These are phyloP conservation scores for Teunomyces atbi DNA, from an alignment of 805 yeast genomes.

Conservation along the genomic window DNA sequence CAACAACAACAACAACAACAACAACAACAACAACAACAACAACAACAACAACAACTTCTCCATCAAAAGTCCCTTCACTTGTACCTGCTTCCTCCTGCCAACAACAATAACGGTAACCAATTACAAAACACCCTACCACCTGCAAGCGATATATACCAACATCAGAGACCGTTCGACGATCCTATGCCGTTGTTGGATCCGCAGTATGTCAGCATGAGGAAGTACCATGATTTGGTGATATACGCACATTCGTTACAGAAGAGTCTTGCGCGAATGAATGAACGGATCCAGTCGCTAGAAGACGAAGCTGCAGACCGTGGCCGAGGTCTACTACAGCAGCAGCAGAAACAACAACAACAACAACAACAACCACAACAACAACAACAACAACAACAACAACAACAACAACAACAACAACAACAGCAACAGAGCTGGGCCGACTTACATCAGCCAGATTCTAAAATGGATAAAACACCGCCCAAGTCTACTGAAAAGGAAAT, in stretches of 20 bases:
- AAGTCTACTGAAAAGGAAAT: too few relatives aligned
- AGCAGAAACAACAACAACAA: not conserved
- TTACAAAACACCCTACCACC: conserved; percentile 1
- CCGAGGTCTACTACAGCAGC: not conserved
- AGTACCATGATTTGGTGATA: conserved; percentile 34
- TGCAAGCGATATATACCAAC: not conserved
- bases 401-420: too few relatives aligned
- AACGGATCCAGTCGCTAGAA: conserved; percentile 26
- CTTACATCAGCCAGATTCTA: too few relatives aligned
- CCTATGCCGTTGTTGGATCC: not conserved
- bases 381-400: not conserved
- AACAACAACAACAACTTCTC: conserved; percentile 11
- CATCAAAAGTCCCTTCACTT: conserved; percentile 6
- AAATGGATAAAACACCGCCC: too few relatives aligned
- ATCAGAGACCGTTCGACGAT: not conserved
- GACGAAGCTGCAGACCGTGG: conserved; percentile 19
- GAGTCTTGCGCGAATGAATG: conserved; percentile 23
- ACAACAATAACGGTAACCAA: not conserved
- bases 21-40: conserved; percentile 14
- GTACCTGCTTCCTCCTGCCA: conserved; percentile 6
- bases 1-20: too few relatives aligned
- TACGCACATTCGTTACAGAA: conserved; percentile 34
- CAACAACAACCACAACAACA: not conserved
- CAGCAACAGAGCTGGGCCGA: too few relatives aligned
- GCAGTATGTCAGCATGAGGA: conserved; percentile 13